These are phyloP conservation scores for Canariomyces notabilis DNA, from an alignment of 2,329 filamentous ascomycete species.

Conservation along the genomic window DNA sequence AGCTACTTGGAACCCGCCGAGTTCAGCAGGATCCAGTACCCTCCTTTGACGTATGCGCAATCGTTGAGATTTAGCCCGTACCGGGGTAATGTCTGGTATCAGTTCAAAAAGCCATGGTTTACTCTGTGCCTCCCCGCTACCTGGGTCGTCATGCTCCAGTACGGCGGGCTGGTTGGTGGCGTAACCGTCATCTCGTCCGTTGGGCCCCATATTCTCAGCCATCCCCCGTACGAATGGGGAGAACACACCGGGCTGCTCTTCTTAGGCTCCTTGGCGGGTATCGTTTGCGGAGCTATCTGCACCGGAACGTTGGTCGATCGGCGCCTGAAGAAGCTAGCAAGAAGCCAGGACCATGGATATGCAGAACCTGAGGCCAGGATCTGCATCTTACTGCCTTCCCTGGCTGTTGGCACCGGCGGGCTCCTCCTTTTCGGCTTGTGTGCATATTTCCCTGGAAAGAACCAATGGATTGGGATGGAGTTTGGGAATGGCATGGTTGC, in stretches of 20 bases:
- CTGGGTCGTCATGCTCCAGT: slow-evolving; percentile 36
- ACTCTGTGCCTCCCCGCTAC: slow-evolving; percentile 31
- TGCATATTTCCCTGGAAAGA: slow-evolving; percentile 28
- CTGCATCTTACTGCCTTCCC: slow-evolving; percentile 28
- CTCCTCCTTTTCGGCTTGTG: slow-evolving; percentile 36
- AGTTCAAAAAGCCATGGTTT: slow-evolving; percentile 28
- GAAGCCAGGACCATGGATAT: slow-evolving; percentile 25
- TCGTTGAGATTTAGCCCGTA: slow-evolving; percentile 23
- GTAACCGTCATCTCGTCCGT: slow-evolving; percentile 33
- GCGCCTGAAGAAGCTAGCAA: slow-evolving; percentile 22
- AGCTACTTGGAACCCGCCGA: neutral
- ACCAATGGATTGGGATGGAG: slow-evolving; percentile 33
- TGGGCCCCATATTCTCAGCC: slow-evolving; percentile 28
- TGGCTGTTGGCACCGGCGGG: slow-evolving; percentile 30
- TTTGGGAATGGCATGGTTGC: slow-evolving; percentile 34
- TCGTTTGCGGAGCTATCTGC: slow-evolving; percentile 27
- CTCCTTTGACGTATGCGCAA: slow-evolving; percentile 26
- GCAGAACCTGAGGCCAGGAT: slow-evolving; percentile 34
- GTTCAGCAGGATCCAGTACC: neutral
- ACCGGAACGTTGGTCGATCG: slow-evolving; percentile 23
- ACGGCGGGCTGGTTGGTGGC: slow-evolving; percentile 34
- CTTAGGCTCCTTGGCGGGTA: slow-evolving; percentile 31
- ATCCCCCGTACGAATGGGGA: slow-evolving; percentile 33
- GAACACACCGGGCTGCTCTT: slow-evolving; percentile 32
- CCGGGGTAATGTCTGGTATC: slow-evolving; percentile 17